Base-by-base conservation (phyloP, 257 asterid genomes). In the Salvia hispanica region DNA sequence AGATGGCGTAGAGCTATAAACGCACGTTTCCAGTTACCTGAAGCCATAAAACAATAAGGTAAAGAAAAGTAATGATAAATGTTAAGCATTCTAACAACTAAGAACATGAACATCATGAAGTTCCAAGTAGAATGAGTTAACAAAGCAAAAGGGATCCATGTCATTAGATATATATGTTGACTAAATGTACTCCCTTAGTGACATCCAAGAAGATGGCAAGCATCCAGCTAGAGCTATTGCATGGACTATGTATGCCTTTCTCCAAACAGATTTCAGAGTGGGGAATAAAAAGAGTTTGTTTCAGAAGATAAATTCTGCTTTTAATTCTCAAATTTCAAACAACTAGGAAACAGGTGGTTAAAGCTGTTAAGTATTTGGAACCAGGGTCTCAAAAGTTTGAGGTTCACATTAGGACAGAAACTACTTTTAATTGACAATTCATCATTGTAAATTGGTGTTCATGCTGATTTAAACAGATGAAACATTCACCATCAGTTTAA, bases 11-110 rank as follows among this genome's bases (percentile, higher is more conserved):
- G 70, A 78, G 94, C 95, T 75, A 85, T 78, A 73, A 79, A 66
- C 57, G 97, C 89, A 52, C 97, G 96, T 75, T 79, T 86, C 91
- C 92, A 93, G 76, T 91, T 85, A 68, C 97, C 99, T 91, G 77
- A 47, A 65, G 62, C 78, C 77, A 78, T 62, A 70, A 66, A 40
- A 70, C 43, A 56, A 18, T 39, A 58, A 43, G 36, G 36, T 58
- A 37, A 63, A 65, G 9, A 53, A 66, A 42, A 45, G 33, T 33
- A 58, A 60, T 40, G 39, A 60, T 43, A 40, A 63, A 11, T 66
- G 62, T 46, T 18, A 69, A 40, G 33, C 36, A 42, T 54, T 40
- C 15, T 40, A 66, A 13, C 33, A 62, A 70, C 48, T 21, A 25
- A 40, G 3, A 62, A 36, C 10, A 13, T 60, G 34, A 13, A 28